Conservation (phyloP, 2,329 filamentous ascomycete genomes). For the Fusarium dlaminii region DNA sequence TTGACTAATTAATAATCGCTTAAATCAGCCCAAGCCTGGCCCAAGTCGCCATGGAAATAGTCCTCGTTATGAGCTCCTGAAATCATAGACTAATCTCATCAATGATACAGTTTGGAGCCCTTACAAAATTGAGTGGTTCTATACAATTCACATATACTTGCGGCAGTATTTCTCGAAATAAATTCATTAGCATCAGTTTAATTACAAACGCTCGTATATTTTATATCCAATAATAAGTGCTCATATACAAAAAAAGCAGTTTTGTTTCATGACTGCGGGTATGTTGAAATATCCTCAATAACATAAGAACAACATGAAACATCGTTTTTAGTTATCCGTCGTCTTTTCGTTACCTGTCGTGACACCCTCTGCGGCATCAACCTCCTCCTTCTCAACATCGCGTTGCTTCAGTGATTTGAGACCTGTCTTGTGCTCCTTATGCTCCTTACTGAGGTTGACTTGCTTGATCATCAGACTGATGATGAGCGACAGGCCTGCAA, state of each 20-base stretch:
- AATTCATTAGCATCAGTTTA: not conserved
- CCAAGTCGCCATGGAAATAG: not conserved
- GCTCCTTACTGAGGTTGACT: conserved; percentile 62
- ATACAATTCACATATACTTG: not conserved
- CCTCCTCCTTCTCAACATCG: conserved; percentile 34
- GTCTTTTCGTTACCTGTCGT: conserved; percentile 14
- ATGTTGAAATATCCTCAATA: not conserved
- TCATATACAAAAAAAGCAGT: not conserved
- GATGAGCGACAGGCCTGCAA: conserved; percentile 58
- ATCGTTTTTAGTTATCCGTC: conserved; percentile 15
- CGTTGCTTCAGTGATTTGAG: conserved; percentile 54
- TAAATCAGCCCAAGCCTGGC: not conserved
- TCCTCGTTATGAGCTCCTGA: not conserved
- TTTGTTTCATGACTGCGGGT: not conserved
- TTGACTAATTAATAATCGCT: not conserved
- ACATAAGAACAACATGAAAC: not conserved
- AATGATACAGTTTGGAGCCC: not conserved
- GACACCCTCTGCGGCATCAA: not conserved
- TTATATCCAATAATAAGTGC: not conserved
- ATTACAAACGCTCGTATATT: conserved; percentile 5
- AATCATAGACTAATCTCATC: not conserved
- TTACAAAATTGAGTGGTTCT: not conserved
- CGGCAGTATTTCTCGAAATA: not conserved
- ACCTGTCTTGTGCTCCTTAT: conserved; percentile 68
- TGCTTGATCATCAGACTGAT: conserved; percentile 59